Evolutionary conservation across 164 flowering plant species (phyloP).

Genomic region (Annona cherimola): DNA sequence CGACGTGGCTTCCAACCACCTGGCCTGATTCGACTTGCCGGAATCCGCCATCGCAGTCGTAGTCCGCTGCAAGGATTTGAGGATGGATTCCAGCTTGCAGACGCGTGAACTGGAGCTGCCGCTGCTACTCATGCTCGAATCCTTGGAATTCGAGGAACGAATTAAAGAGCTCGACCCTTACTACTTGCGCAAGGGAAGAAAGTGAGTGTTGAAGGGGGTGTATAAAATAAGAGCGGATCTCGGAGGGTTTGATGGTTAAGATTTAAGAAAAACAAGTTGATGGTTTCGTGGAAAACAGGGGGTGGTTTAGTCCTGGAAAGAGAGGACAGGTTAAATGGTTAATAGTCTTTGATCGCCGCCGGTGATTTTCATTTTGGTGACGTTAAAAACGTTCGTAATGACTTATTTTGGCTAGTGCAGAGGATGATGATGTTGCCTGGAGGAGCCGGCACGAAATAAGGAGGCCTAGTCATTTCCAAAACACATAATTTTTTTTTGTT

Average conservation of each 20-base stretch:
- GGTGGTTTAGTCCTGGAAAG: not conserved
- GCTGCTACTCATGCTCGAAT: not conserved
- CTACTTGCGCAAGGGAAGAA: not conserved
- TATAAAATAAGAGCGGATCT: not conserved
- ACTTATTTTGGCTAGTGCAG: too few relatives aligned
- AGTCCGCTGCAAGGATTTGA: constrained; percentile 11
- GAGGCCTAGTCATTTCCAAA: too few relatives aligned
- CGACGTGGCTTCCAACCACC: constrained; percentile 1
- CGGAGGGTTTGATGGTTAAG: not conserved
- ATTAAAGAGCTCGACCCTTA: not conserved
- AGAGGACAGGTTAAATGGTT: too few relatives aligned
- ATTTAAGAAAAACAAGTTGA: not conserved
- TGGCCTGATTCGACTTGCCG: constrained; percentile 9
- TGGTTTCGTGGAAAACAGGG: constrained; percentile 1
- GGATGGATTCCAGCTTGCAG: constrained; percentile 8
- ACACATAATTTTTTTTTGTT: too few relatives aligned
- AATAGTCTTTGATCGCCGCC: too few relatives aligned
- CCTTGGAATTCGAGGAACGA: not conserved
- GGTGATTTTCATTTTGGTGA: too few relatives aligned
- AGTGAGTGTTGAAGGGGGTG: not conserved
- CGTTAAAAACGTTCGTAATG: too few relatives aligned
- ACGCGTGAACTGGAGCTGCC: not conserved
- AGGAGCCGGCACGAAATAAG: too few relatives aligned
- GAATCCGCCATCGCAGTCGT: constrained; percentile 2
- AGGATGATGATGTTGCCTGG: too few relatives aligned